These are phyloP conservation scores for Annulohypoxylon stygium DNA, from an alignment of 495 filamentous ascomycete genomes.

Conservation along the genomic window DNA sequence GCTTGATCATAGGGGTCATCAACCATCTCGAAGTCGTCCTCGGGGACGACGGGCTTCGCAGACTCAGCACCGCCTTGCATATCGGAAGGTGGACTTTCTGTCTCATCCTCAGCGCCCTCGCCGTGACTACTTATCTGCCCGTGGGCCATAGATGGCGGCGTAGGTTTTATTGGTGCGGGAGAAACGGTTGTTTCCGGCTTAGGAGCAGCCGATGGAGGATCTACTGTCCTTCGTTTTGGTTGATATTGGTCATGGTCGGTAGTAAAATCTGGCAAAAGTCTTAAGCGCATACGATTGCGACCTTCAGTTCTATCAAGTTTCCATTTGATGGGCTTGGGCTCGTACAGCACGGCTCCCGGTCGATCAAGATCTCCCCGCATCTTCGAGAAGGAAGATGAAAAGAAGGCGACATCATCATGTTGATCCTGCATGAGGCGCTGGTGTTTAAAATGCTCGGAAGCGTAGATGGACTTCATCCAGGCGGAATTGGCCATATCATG, in stretches of 20 bases:
- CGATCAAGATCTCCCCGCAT: constrained; percentile 79
- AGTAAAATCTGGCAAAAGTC: constrained; percentile 81
- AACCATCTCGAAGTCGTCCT: constrained; percentile 95
- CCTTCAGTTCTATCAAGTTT: constrained; percentile 95
- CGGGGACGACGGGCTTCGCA: constrained; percentile 62
- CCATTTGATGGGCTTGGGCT: constrained; percentile 77
- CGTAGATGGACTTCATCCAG: constrained; percentile 95
- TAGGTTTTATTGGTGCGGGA: constrained; percentile 36
- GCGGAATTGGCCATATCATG: constrained; percentile 87
- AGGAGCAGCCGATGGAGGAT: constrained; percentile 50
- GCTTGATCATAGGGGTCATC: constrained; percentile 83
- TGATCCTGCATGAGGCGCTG: constrained; percentile 90
- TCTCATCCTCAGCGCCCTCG: constrained; percentile 48
- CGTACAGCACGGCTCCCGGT: constrained; percentile 82
- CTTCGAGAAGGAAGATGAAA: constrained; percentile 77
- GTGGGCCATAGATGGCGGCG: constrained; percentile 29
- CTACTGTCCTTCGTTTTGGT: constrained; percentile 77
- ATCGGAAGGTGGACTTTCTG: constrained; percentile 43
- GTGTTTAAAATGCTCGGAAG: constrained; percentile 90
- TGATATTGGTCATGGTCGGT: constrained; percentile 80
- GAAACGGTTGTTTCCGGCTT: constrained; percentile 60
- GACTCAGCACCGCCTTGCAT: constrained; percentile 33
- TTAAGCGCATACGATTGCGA: constrained; percentile 91
- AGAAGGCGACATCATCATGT: constrained; percentile 84
- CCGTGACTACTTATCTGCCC: constrained; percentile 35